Base-by-base conservation (phyloP, 371 early-diverging fungal genomes). In the Umbelopsis sp. region DNA sequence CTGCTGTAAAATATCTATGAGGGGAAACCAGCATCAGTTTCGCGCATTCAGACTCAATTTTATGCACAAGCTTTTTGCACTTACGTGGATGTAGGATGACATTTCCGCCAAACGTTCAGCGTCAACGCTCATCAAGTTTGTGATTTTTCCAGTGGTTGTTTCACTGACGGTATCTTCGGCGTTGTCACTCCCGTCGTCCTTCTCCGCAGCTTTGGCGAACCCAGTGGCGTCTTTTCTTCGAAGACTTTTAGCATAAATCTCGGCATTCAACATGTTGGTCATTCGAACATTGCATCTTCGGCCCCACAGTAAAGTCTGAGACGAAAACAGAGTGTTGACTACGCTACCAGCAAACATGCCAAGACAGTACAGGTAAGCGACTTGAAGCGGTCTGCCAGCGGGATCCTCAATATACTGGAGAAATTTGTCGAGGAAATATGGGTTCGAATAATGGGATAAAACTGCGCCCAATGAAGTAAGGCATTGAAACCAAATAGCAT, bases 121-220 rank as follows among this genome's bases (percentile, higher is more conserved):
- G 70, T 97, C 97, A 4, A 93, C 89, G 11, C 93, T 90, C 75
- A 96, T 88, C 67, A 97, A 72, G 74, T 89, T 96, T 46, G 69
- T 64, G 29, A 94, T 79, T 48, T 88, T 83, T 32, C 91, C 92
- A 1, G 41, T 74, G 63, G 9, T 76, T 70, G 50, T 18, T 12
- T 73, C 70, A 29, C 74, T 78, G 35, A 76, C 76, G 9, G 70
- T 72, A 1, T 74, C 48, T 18, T 67, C 71, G 44, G 73, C 73
- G 50, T 76, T 73, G 51, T 57, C 57, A 14, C 35, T 29, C 1
- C 29, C 29, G 35, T 70, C 66, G 4, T 69, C 62, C 3, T 70
- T 53, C 1, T 72, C 69, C 25, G 70, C 72, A 9, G 62, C 35
- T 29, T 65, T 66, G 7, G 57, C 57, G 35, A 57, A 57, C 5